These are phyloP conservation scores for Salix suchowensis DNA, from an alignment of 345 rosid genomes.

Conservation along the genomic window DNA sequence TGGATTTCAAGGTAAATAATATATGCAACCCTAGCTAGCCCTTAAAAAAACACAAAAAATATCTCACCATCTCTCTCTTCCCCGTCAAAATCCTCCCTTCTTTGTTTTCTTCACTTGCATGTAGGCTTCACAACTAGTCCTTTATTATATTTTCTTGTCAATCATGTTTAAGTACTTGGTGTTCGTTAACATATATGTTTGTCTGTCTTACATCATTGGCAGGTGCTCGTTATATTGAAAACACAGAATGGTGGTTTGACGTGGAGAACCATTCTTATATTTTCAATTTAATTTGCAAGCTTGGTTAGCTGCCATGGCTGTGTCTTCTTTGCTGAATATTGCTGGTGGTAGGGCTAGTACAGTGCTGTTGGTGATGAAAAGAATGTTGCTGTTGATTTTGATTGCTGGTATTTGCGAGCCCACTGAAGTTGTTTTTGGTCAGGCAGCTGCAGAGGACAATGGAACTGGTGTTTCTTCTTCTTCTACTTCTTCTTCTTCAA, in stretches of 20 bases:
- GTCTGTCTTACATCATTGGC: background rate
- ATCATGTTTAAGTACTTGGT: background rate
- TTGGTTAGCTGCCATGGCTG: background rate
- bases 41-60: background rate
- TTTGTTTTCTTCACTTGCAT: background rate
- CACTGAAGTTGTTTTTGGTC: conserved; percentile 25
- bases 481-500: conserved; percentile 33
- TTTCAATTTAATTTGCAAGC: background rate
- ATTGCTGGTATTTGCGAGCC: conserved; percentile 35
- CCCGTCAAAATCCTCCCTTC: background rate
- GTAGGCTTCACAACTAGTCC: background rate
- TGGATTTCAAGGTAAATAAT: conserved; percentile 11
- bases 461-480: conserved; percentile 26
- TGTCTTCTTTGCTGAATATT: background rate
- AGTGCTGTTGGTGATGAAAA: conserved; percentile 5
- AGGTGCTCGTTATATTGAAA: background rate
- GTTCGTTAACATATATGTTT: background rate
- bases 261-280: background rate
- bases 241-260: background rate
- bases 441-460: conserved; percentile 31
- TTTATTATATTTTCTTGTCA: background rate
- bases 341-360: background rate
- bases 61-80: background rate
- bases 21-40: background rate
- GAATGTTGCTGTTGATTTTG: conserved; percentile 26